Evolutionary conservation across 2,329 filamentous ascomycete species (phyloP).

Genomic region (Colletotrichum tamarilloi): DNA sequence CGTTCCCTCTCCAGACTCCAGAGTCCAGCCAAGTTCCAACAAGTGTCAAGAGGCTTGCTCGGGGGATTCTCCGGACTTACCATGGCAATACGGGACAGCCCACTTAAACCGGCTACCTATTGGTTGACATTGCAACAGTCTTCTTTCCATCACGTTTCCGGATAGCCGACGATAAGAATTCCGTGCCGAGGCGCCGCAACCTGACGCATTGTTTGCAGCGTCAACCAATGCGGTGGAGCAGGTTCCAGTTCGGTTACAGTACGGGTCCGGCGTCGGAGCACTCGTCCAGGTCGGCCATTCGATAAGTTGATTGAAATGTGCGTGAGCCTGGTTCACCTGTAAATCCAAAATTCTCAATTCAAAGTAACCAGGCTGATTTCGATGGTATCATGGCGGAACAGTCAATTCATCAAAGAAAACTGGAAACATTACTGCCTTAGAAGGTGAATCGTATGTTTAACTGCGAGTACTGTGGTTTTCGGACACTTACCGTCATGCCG

Average conservation of each 20-base stretch:
- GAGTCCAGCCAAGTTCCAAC: not conserved
- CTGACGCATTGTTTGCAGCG: not conserved
- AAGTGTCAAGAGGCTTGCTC: not conserved
- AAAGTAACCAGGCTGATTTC: not conserved
- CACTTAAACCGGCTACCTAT: constrained; percentile 2
- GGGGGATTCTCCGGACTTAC: not conserved
- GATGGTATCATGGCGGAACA: too few species aligned
- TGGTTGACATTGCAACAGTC: not conserved
- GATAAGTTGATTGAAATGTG: not conserved
- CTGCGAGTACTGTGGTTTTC: not conserved
- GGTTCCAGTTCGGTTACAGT: constrained; percentile 16
- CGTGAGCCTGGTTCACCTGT: too few species aligned
- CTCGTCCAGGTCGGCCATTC: not conserved
- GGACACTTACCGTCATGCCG: constrained; percentile 7
- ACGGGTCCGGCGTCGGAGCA: constrained; percentile 21
- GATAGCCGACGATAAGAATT: constrained; percentile 21
- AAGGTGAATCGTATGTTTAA: too few species aligned
- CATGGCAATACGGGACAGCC: constrained; percentile 15
- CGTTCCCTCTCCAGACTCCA: not conserved
- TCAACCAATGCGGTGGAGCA: not conserved
- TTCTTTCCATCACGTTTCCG: not conserved
- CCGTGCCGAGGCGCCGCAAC: not conserved
- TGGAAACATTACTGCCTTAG: not conserved
- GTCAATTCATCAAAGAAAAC: not conserved
- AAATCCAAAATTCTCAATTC: not conserved